These are phyloP conservation scores for Trypanosoma grayi DNA, from an alignment of 208 protist genomes.

Conservation along the genomic window DNA sequence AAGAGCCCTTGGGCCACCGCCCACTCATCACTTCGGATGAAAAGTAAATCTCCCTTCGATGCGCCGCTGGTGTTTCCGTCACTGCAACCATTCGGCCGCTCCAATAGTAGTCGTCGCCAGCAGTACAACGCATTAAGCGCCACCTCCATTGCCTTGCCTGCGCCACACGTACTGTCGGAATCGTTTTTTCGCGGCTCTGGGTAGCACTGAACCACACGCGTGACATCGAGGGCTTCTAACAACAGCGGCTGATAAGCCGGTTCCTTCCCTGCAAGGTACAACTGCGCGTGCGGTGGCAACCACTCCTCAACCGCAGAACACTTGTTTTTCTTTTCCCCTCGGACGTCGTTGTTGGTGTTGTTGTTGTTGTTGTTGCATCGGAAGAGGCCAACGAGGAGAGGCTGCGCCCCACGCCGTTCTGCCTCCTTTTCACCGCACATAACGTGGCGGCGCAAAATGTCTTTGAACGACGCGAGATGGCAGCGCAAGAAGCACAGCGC, in stretches of 20 bases:
- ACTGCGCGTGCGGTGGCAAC: constrained; percentile 12
- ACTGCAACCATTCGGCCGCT: constrained; percentile 2
- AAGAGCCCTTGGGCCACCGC: neutral
- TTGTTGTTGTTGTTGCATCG: too few relatives aligned
- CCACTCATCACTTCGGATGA: constrained; percentile 14
- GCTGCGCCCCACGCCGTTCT: constrained; percentile 50
- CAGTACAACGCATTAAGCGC: constrained; percentile 6
- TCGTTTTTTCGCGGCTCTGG: constrained; percentile 22
- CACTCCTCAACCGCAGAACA: neutral
- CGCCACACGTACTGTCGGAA: neutral
- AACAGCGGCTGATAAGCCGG: constrained; percentile 70
- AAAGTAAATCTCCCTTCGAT: neutral
- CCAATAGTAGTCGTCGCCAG: constrained; percentile 23
- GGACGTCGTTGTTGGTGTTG: too few relatives aligned
- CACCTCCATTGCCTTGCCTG: constrained; percentile 5
- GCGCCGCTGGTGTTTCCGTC: neutral
- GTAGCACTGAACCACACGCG: constrained; percentile 76
- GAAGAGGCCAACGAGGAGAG: constrained; percentile 32
- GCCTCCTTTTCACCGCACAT: constrained; percentile 56
- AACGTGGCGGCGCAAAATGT: constrained; percentile 51
- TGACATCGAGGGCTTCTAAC: constrained; percentile 52
- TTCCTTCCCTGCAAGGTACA: constrained; percentile 72
- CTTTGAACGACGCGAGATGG: constrained; percentile 35
- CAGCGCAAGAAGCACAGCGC: constrained; percentile 43
- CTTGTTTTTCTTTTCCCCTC: neutral